phyloP scores from a whole-genome alignment of 371 early-diverging fungal species.

The Entomophthora muscae region DNA sequence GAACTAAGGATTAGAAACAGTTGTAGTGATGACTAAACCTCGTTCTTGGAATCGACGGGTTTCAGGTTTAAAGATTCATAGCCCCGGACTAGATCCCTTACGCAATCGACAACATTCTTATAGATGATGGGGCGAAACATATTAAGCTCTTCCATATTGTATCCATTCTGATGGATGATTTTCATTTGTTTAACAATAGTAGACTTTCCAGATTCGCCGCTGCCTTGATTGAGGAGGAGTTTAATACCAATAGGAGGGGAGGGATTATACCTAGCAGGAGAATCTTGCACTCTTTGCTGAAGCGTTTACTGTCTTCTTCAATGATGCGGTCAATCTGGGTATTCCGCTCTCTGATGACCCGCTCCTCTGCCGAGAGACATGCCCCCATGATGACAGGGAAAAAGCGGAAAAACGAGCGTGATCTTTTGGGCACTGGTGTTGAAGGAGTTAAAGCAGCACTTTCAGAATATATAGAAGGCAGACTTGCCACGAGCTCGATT shows the following conservation, averaged over 20 bases:
- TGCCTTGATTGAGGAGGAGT: conserved; percentile 30
- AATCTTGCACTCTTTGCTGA: conserved; percentile 50
- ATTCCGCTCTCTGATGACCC: conserved; percentile 29
- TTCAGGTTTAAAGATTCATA: conserved; percentile 32
- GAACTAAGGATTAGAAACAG: conserved; percentile 10
- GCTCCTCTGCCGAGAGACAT: conserved; percentile 45
- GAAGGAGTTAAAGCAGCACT: background rate
- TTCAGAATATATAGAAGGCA: background rate
- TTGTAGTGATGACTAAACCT: conserved; percentile 9
- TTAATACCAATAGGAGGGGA: background rate
- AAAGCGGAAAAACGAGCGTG: background rate
- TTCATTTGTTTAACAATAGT: conserved; percentile 91
- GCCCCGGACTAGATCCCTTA: conserved; percentile 37
- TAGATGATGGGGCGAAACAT: conserved; percentile 56
- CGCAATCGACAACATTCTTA: conserved; percentile 62
- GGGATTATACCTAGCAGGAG: conserved; percentile 50
- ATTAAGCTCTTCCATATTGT: conserved; percentile 53
- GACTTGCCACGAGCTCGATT: background rate
- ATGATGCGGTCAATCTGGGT: conserved; percentile 38
- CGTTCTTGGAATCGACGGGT: conserved; percentile 23
- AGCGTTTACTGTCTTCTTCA: conserved; percentile 29
- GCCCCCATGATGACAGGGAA: conserved; percentile 27
- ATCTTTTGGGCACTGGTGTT: background rate
- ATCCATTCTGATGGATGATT: conserved; percentile 79
- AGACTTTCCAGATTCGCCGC: conserved; percentile 82